Evolutionary conservation across 2,329 filamentous ascomycete genomes (phyloP), one percentile per base, ranked within the genome.

Genomic region (Cryoendolithus antarcticus): DNA sequence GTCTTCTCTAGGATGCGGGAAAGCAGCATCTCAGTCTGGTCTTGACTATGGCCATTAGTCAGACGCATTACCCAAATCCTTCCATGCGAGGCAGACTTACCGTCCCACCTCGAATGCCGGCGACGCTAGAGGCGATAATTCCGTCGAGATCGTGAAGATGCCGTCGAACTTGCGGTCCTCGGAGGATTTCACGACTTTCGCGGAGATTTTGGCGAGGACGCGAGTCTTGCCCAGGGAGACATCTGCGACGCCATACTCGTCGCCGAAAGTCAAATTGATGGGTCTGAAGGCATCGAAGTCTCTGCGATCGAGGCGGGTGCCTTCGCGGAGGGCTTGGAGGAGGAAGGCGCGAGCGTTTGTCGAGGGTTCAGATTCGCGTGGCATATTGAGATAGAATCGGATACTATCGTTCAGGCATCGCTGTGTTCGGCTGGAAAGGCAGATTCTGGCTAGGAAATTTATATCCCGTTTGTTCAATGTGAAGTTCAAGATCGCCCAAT

Each of bases 1-100:
- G 91, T 89, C 65, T 94, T 94, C 61, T 98, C 91, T 12, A 98
- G 78, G 32, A 91, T 74, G 28, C 89, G 80, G 7, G 88, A 86
- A 21, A 96, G 76, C 32, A 94, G 74, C 2, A 88, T 72, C 64
- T 96, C 91, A 40, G 81, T 50, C 32, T 53, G 51, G 39, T 57
- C 55, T 51, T 52, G 53, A 46, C 55, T 56, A 34, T 24, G n/a
- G 29, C 27, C 12, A 11, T 15, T 30, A 9, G 34, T 48, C 34
- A 43, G 39, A 19, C 28, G 27, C 74, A 52, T 93, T 83, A 46
- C 81, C 88, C 35, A 82, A 82, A 39, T 32, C 19, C 21, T 9
- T 35, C 37, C 75, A 45, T 33, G 41, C 36, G 38, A 43, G 24
- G 24, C 9, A 24, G 11, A 37, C 66, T 43, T 70, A 79, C 74